These are phyloP conservation scores for Paraleonurus japonicus DNA, from an alignment of 257 asterid genomes.

Conservation along the genomic window DNA sequence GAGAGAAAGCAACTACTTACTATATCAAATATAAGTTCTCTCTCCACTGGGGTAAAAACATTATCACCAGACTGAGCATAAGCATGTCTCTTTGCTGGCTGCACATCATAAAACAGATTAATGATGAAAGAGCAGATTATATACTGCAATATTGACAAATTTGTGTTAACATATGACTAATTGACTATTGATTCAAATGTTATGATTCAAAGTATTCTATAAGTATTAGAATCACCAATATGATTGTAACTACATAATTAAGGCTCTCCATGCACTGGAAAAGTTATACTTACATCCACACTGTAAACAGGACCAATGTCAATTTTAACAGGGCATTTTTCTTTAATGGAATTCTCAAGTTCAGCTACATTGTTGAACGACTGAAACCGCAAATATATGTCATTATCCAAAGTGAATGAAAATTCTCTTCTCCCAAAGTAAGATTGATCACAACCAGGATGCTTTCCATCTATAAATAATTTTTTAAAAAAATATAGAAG, in stretches of 20 bases:
- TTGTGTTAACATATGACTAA: background rate
- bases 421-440: constrained; percentile 85
- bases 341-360: constrained; percentile 67
- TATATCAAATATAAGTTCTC: constrained; percentile 87
- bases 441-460: constrained; percentile 94
- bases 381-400: constrained; percentile 76
- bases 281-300: constrained; percentile 66
- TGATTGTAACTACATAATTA: too few relatives aligned
- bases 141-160: constrained; percentile 1
- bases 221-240: too few relatives aligned
- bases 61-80: constrained; percentile 80
- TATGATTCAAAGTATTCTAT: too few relatives aligned
- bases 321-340: constrained; percentile 82
- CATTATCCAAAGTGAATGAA: constrained; percentile 83
- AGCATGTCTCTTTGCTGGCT: constrained; percentile 95
- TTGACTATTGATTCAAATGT: background rate
- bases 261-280: background rate
- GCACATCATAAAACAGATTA: constrained; percentile 27
- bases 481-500: constrained; percentile 10
- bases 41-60: constrained; percentile 71
- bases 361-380: constrained; percentile 62
- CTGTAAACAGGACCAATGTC: constrained; percentile 96
- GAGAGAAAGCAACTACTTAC: constrained; percentile 45
- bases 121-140: constrained; percentile 7
- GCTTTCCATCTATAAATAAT: constrained; percentile 70